Base-by-base conservation (phyloP, 2,329 filamentous ascomycete genomes). In the Microsporum ferrugineum region DNA sequence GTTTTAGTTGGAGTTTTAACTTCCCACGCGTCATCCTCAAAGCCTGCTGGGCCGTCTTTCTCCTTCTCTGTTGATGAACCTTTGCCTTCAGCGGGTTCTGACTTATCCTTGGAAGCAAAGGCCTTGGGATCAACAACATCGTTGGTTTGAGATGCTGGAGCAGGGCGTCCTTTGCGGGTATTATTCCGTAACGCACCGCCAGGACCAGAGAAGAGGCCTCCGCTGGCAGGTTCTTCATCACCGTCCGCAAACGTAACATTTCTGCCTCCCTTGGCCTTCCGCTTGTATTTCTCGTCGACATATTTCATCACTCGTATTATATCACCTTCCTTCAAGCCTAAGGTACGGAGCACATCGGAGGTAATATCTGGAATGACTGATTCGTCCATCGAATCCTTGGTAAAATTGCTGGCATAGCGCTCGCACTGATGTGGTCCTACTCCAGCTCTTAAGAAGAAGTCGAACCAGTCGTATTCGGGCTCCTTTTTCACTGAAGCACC, bases 11-110 rank as follows among this genome's bases (percentile, higher is more conserved):
- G 83, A 17, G 90, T 89, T 76, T 96, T 96, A 57, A 96, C 87
- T 69, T 95, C 89, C 94, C 94, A 99, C 6, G 94, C 94, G 77
- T 97, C 90, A 70, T 97, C 94, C 58, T 99, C 94, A 69, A 97
- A 97, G 2, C 89, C 89, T 62, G 79, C 77, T 47, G 75, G 69
- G 39, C 74, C 73, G 58, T 77, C 77, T 62, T 82, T 79, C 41
- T 80, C 77, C 41, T 76, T 72, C 3, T 75, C 67, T 41, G 83
- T 77, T 6, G 73, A 74, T 61, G 76, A 72, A 7, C 6, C 23
- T 12, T 77, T 72, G 55, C 81, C 71, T 0, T 83, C 77, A 36
- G 81, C 81, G 39, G 68, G 67, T 8, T 72, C 69, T 8, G 72
- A 66, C 34, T 71, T 68, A 57, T 82, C 79, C 69, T 84, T 84